Base-by-base conservation (phyloP, 176 grass and related monocot genomes). In the Musa schizocarpa region DNA sequence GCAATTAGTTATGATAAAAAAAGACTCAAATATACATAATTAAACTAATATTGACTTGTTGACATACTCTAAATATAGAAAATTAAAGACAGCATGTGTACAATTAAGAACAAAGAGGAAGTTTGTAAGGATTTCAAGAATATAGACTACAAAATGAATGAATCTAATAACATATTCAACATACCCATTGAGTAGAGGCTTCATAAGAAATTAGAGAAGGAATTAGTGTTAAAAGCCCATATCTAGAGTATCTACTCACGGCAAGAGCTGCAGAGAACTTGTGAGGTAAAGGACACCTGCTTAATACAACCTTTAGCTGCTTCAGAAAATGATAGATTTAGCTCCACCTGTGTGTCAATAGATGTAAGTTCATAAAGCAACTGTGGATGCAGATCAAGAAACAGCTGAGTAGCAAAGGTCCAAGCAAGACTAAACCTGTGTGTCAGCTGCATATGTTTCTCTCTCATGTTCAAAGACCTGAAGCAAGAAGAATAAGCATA, bases 251-350 rank as follows among this genome's bases (percentile, higher is more conserved):
- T 59, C 1, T 68, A 90, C 89, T 89, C 57, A 97, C 94, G 83
- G 64, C 94, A 97, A 82, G 94, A 91, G 79, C 89, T 55, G 25
- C 94, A 97, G 78, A 85, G 78, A 85, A 93, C 85, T 81, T 93
- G 88, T 85, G 94, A 80, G 27, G 9, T 74, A 24, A 89, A 86
- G 50, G 87, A 82, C 23, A 93, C 77, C 74, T 98, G 21, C 76
- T 93, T 93, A 13, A 55, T 82, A 76, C 87, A 87, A 54, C 94
- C 94, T 67, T 80, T 91, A 81, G 86, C 94, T 80, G 94, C 94
- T 87, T 93, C 94, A 24, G 9, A 17, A 81, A 98, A 98, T 82
- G 94, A 91, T 48, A 97, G 75, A 68, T 87, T 89, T 82, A 97
- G 14, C 11, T 85, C 82, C 69, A 93, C 86, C 94, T 98, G 84